phyloP scores from a whole-genome alignment of 2,329 filamentous ascomycete species.

The Gnomoniopsis sp. region DNA sequence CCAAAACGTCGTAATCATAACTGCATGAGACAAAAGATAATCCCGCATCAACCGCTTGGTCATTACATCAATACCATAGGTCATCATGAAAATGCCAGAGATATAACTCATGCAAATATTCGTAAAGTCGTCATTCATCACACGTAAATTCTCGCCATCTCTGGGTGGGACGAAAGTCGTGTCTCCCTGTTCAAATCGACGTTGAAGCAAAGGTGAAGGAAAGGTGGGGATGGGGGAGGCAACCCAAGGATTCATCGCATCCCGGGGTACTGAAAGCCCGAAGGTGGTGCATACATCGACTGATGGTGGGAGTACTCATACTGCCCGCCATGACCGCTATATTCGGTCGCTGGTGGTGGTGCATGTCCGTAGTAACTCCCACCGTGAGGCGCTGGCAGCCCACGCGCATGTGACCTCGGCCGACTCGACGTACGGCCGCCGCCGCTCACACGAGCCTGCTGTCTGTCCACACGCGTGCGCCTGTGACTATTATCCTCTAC shows the following conservation, averaged over 20 bases:
- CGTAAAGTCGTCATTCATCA: constrained; percentile 4
- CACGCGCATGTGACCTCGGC: constrained; percentile 40
- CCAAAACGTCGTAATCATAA: not conserved
- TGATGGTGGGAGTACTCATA: not conserved
- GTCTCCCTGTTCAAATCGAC: no score
- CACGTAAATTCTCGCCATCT: constrained; percentile 6
- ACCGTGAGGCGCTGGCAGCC: constrained; percentile 1
- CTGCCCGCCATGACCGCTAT: not conserved
- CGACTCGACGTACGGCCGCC: constrained; percentile 45
- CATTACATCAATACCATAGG: not conserved
- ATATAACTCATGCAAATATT: not conserved
- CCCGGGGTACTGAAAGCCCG: constrained; percentile 12
- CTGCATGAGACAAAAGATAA: not conserved
- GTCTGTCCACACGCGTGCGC: constrained; percentile 39
- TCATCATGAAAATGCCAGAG: not conserved
- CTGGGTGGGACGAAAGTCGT: no score
- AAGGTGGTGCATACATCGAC: constrained; percentile 17
- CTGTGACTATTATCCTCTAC: constrained; percentile 26
- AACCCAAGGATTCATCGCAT: not conserved
- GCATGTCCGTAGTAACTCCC: not conserved
- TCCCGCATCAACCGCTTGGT: not conserved
- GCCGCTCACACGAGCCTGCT: constrained; percentile 36
- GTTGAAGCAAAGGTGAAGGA: no score
- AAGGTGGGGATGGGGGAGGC: not conserved
- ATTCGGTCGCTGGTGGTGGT: constrained; percentile 2